Percentiles rank a stretch among this genome's conserved stretches.
phyloP scores from a whole-genome alignment of 1,284 basidiomycete species.

The Bjerkandera adusta region DNA sequence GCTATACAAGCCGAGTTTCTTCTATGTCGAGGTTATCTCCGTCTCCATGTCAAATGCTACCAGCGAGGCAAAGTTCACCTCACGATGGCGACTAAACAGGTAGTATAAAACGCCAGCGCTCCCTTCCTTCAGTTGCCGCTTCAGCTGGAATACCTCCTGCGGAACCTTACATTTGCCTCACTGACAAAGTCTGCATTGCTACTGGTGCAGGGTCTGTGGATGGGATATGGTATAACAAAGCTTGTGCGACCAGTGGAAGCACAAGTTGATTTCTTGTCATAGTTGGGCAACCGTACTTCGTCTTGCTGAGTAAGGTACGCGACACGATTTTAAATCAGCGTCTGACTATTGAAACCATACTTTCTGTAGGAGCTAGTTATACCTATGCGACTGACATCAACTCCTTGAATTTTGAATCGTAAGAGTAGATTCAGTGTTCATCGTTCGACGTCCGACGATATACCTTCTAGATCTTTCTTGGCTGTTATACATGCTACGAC shows the following conservation, averaged over 20 bases:
- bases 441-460: background rate
- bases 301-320: constrained; percentile 77
- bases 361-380: background rate
- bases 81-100: background rate
- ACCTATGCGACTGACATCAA: constrained; percentile 2
- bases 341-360: background rate
- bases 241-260: background rate
- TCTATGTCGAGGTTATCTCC: too few relatives aligned
- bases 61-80: background rate
- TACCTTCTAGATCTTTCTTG: constrained; percentile 68
- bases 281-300: constrained; percentile 74
- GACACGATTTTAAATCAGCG: constrained; percentile 8
- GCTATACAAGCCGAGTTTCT: too few relatives aligned
- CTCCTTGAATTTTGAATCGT: constrained; percentile 39
- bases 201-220: constrained; percentile 85
- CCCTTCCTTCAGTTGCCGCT: background rate
- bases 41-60: background rate
- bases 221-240: constrained; percentile 68
- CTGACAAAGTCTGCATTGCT: constrained; percentile 82
- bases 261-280: constrained; percentile 5
- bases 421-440: constrained; percentile 64
- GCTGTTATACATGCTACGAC: constrained; percentile 83
- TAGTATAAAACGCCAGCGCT: too few relatives aligned
- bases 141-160: constrained; percentile 17
- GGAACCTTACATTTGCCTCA: constrained; percentile 54